phyloP scores from a whole-genome alignment of 768 basidiomycete genomes.

The Mycena polygramma region DNA sequence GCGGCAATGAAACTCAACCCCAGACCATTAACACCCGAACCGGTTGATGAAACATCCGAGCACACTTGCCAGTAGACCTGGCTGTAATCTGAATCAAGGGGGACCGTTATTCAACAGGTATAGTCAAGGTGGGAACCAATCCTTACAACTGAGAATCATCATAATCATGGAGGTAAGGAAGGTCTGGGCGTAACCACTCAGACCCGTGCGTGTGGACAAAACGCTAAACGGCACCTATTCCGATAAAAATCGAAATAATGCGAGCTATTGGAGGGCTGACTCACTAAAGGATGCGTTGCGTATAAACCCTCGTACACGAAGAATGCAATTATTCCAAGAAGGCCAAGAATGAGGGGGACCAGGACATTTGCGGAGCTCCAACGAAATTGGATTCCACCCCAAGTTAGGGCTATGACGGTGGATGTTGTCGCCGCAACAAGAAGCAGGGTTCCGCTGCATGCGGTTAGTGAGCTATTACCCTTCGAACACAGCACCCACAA shows the following conservation, averaged over 20 bases:
- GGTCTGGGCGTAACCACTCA: not conserved
- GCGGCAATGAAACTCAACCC: constrained; percentile 8
- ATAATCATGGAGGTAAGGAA: not conserved
- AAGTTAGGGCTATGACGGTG: constrained; percentile 35
- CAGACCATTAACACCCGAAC: constrained; percentile 44
- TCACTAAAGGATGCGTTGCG: constrained; percentile 43
- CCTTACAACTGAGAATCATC: not conserved
- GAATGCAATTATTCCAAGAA: constrained; percentile 52
- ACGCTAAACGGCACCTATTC: not conserved
- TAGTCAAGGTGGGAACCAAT: not conserved
- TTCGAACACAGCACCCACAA: constrained; percentile 46
- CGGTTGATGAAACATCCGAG: constrained; percentile 46
- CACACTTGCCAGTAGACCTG: constrained; percentile 60
- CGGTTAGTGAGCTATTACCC: no score
- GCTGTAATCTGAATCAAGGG: constrained; percentile 47
- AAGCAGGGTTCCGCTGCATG: constrained; percentile 55
- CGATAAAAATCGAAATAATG: constrained; percentile 7
- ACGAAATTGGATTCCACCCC: no score
- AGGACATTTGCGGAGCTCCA: no score
- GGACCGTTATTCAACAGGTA: not conserved
- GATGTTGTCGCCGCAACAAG: constrained; percentile 52
- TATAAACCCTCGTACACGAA: constrained; percentile 53
- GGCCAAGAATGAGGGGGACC: constrained; percentile 47
- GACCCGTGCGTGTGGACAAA: not conserved
- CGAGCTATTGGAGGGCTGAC: not conserved